Conservation (phyloP, 345 rosid genomes). For the Citrus mangshanensis region DNA sequence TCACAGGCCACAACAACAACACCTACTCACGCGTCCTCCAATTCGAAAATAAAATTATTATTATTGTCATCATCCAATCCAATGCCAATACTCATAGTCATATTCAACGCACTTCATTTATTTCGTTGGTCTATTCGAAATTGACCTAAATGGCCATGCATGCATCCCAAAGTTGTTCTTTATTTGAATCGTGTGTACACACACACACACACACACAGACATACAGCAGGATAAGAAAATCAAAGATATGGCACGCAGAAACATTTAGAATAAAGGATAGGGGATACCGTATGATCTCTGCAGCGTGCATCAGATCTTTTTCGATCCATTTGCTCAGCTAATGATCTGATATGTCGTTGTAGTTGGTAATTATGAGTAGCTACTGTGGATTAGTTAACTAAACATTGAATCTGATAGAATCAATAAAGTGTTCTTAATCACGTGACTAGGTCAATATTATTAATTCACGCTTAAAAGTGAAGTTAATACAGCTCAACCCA, state of each 20-base stretch:
- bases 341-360: neutral
- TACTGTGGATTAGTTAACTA: neutral
- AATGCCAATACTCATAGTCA: neutral
- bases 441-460: neutral
- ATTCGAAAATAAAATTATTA: too few relatives aligned
- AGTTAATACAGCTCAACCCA: neutral
- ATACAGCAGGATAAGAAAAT: neutral
- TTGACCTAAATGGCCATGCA: neutral
- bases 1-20: too few relatives aligned
- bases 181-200: too few relatives aligned
- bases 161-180: neutral
- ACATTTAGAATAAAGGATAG: too few relatives aligned
- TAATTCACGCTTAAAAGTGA: neutral
- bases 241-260: neutral
- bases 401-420: neutral
- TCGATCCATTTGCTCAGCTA: neutral
- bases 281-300: neutral
- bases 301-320: neutral
- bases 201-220: too few relatives aligned
- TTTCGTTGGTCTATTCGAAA: neutral
- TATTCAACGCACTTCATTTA: conserved; percentile 20
- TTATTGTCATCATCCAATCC: too few relatives aligned
- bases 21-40: too few relatives aligned
- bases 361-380: neutral
- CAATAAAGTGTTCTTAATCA: neutral